Conservation (phyloP, 768 basidiomycete species). For the Russula lepida region DNA sequence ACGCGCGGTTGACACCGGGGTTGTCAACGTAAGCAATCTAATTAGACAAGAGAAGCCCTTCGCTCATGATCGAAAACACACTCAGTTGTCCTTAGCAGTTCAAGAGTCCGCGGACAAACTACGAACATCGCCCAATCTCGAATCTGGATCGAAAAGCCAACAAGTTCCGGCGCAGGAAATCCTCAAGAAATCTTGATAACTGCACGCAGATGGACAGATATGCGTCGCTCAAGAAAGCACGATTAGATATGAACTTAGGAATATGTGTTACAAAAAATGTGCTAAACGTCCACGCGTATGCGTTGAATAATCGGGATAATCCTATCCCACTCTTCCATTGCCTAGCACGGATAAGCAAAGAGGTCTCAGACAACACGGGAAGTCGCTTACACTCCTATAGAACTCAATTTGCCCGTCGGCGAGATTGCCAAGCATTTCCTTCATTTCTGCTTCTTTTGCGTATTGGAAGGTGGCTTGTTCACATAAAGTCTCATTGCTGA, state of each 20-base stretch:
- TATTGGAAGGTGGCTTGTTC: conserved; percentile 89
- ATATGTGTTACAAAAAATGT: conserved; percentile 16
- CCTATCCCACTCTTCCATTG: conserved; percentile 97
- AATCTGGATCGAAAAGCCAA: conserved; percentile 21
- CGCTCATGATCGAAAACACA: background rate
- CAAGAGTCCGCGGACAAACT: conserved; percentile 76
- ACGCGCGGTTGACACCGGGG: conserved; percentile 74
- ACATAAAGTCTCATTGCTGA: conserved; percentile 88
- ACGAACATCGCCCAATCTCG: conserved; percentile 13
- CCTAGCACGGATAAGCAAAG: conserved; percentile 33
- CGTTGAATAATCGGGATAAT: conserved; percentile 90
- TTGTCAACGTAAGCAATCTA: conserved; percentile 53
- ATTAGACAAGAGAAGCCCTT: background rate
- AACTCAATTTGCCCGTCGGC: conserved; percentile 95
- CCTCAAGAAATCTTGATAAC: background rate
- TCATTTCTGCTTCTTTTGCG: conserved; percentile 93
- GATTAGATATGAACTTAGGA: conserved; percentile 15
- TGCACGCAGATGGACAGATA: background rate
- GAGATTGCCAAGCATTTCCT: conserved; percentile 81
- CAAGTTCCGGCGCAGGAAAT: background rate
- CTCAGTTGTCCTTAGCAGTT: conserved; percentile 63
- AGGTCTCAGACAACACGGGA: background rate
- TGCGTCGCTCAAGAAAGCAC: background rate
- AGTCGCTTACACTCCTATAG: conserved; percentile 63
- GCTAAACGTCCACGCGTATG: conserved; percentile 84